phyloP scores from a whole-genome alignment of 768 basidiomycete genomes.

The Leucosporidium creatinivorum region DNA sequence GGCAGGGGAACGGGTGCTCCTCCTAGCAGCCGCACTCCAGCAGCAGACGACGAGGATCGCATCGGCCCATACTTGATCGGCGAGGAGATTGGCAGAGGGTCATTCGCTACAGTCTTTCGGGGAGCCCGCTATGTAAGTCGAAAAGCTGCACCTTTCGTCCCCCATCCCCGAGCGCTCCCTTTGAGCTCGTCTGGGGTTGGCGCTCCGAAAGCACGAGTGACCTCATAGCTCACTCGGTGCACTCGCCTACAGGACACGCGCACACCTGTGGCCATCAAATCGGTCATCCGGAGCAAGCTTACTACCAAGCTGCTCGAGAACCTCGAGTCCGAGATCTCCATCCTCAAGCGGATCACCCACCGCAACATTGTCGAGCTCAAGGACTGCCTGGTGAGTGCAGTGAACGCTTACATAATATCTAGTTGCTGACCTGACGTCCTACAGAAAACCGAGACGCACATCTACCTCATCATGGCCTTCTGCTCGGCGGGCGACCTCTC shows the following conservation, averaged over 20 bases:
- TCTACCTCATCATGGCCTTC: constrained; percentile 94
- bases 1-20: neutral
- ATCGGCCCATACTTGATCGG: constrained; percentile 41
- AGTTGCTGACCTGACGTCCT: neutral
- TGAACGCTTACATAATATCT: neutral
- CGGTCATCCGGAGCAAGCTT: constrained; percentile 77
- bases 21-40: constrained; percentile 9
- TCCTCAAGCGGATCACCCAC: constrained; percentile 87
- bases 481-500: constrained; percentile 94
- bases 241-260: constrained; percentile 1
- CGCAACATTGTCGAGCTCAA: constrained; percentile 85
- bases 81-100: constrained; percentile 3
- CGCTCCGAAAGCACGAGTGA: neutral
- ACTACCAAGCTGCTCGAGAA: constrained; percentile 92
- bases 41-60: constrained; percentile 34
- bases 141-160: neutral
- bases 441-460: constrained; percentile 48
- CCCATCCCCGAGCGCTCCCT: neutral
- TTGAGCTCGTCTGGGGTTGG: neutral
- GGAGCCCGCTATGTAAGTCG: constrained; percentile 19
- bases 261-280: constrained; percentile 70
- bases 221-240: neutral
- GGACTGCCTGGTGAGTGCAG: constrained; percentile 72
- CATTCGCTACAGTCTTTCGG: constrained; percentile 8
- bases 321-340: constrained; percentile 94